Base-by-base conservation (phyloP, 805 yeast species). In the Pichia thaimueangensis region DNA sequence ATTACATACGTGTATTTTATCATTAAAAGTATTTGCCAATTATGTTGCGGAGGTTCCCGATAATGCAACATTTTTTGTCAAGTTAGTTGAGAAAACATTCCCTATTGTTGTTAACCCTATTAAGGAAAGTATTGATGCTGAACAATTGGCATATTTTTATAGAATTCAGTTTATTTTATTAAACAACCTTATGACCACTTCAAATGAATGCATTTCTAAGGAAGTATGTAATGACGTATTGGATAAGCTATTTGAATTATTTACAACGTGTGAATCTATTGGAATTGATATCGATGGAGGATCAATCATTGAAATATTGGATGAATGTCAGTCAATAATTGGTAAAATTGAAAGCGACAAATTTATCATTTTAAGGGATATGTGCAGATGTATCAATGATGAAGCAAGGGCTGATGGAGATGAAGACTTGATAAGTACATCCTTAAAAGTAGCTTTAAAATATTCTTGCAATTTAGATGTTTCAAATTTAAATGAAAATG, bases 11-110 rank as follows among this genome's bases (percentile, higher is more conserved):
- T 12, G 39, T 21, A 36, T 36, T 5, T 12, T 33, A 25, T 28
- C 35, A 12, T 15, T 30, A 4, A 47, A 48, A 43, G 42, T 47
- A 2, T 35, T 51, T 11, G 42, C 46, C 11, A 51, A 51, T 30
- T 51, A 45, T 42, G 48, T 51, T 21, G 41, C 54, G 3, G 54
- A 51, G 24, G 38, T 43, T 3, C 23, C 25, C 1, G 48, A 38
- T 12, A 51, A 51, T 40, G 19, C 41, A 3, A 6, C 31, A 20
- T 33, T 38, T 22, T 20, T 45, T 2, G 34, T 32, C n/a, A 24
- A 29, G 5, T 12, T 35, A 19, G 7, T 37, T 2, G 16, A 25
- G 5, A 27, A 40, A 22, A 13, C 9, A 0, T 11, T 39, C 10
- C 40, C 30, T 2, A 37, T 37, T 13, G 11, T 21, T 10, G 29